Evolutionary conservation across 2,329 filamentous ascomycete genomes (phyloP).

Genomic region (Cladosporium sp.): DNA sequence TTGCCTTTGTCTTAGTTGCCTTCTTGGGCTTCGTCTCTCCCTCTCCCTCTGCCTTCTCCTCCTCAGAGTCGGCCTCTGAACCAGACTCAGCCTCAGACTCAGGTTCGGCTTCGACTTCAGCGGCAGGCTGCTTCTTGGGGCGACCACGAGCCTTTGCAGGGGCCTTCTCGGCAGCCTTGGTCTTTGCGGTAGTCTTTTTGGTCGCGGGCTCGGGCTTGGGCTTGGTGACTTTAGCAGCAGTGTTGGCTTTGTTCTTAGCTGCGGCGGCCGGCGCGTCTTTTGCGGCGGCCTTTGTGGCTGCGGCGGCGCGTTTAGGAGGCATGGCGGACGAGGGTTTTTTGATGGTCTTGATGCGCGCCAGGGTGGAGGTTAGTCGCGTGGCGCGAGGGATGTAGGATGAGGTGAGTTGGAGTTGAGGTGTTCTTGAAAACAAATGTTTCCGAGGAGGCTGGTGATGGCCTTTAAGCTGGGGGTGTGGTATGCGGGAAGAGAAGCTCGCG

Average conservation of each 20-base stretch:
- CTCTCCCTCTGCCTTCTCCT: constrained; percentile 4
- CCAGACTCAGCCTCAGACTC: constrained; percentile 16
- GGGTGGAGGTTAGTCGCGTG: constrained; percentile 10
- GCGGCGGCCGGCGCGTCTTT: constrained; percentile 24
- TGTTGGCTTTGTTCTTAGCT: constrained; percentile 30
- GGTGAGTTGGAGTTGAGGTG: constrained; percentile 1
- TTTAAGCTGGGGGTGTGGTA: constrained; percentile 6
- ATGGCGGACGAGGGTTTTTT: constrained; percentile 14
- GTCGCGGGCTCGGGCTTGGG: constrained; percentile 29
- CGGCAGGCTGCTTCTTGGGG: constrained; percentile 14
- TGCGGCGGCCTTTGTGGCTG: constrained; percentile 21
- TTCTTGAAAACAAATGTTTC: constrained; percentile 7
- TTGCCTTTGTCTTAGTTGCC: constrained; percentile 17
- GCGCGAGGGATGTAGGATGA: neutral
- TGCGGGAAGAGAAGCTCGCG: constrained; percentile 15
- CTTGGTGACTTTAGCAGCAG: constrained; percentile 30
- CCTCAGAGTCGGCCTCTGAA: constrained; percentile 12
- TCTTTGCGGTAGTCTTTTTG: constrained; percentile 36
- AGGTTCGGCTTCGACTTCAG: constrained; percentile 8
- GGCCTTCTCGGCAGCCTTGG: constrained; percentile 32
- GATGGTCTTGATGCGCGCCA: constrained; percentile 22
- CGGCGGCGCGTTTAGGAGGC: constrained; percentile 16
- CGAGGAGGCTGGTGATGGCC: constrained; percentile 13
- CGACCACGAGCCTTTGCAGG: constrained; percentile 23
- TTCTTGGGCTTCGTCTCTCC: constrained; percentile 17